phyloP scores from a whole-genome alignment of 768 basidiomycete genomes.

The Xerocomus brunneocitrinus region DNA sequence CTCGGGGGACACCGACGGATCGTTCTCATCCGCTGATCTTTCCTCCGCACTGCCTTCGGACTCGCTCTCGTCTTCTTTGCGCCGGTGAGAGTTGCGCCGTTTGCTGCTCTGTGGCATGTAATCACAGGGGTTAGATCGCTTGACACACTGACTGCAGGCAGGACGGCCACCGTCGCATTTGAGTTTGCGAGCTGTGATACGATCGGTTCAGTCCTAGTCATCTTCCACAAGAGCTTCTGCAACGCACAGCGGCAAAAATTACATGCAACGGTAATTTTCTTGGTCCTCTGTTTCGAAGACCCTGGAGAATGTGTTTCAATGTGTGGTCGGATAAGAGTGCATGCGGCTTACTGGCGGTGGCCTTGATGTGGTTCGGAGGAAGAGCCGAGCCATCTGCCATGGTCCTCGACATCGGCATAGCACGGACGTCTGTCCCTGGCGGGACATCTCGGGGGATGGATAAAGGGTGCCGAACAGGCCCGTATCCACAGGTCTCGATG shows the following conservation, averaged over 20 bases:
- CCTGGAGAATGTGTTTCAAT: conserved; percentile 33
- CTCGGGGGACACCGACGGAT: conserved; percentile 57
- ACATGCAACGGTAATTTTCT: conserved; percentile 87
- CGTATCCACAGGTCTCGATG: conserved; percentile 54
- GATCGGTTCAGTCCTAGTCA: conserved; percentile 17
- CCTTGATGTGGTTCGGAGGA: conserved; percentile 29
- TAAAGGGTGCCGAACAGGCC: conserved; percentile 42
- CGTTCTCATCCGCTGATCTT: conserved; percentile 46
- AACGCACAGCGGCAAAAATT: conserved; percentile 86
- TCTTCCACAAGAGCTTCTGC: conserved; percentile 9
- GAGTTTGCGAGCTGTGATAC: conserved; percentile 66
- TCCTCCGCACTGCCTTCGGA: conserved; percentile 64
- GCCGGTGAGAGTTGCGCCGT: conserved; percentile 61
- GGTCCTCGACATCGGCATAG: conserved; percentile 38
- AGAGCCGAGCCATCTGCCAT: conserved; percentile 33
- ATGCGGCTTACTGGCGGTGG: conserved; percentile 35
- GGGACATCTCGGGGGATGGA: conserved; percentile 44
- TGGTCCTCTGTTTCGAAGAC: conserved; percentile 63
- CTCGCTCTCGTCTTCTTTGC: conserved; percentile 54
- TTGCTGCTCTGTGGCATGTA: conserved; percentile 72
- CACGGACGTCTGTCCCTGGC: conserved; percentile 42
- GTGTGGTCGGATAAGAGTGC: conserved; percentile 6
- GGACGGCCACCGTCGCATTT: conserved; percentile 87
- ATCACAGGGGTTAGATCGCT: conserved; percentile 74
- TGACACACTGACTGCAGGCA: conserved; percentile 76